These are phyloP conservation scores for Piloderma croceum DNA, from an alignment of 768 basidiomycete species.

Conservation along the genomic window DNA sequence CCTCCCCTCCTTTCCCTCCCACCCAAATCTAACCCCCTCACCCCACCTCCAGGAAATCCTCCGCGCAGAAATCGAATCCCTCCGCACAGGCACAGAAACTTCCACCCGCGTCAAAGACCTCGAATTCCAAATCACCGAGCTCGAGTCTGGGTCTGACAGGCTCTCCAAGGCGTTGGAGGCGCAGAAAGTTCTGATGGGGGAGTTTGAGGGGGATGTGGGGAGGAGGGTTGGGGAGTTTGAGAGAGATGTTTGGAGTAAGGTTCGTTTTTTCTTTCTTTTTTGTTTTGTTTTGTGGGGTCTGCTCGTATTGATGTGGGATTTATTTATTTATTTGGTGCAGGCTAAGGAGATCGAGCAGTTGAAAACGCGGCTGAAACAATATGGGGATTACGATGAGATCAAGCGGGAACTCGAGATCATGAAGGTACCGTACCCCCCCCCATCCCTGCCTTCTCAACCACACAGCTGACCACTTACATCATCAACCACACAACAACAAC, in stretches of 20 bases:
- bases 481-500: constrained; percentile 1
- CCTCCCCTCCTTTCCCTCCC: not conserved
- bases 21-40: not conserved
- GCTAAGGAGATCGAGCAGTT: constrained; percentile 62
- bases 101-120: constrained; percentile 66
- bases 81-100: constrained; percentile 71
- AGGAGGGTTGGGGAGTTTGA: constrained; percentile 56
- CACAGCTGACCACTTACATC: not conserved
- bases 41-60: constrained; percentile 67
- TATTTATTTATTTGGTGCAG: constrained; percentile 26
- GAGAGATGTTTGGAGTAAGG: constrained; percentile 56
- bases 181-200: constrained; percentile 46
- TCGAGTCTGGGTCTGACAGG: constrained; percentile 72
- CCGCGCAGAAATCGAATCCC: constrained; percentile 89
- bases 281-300: not conserved
- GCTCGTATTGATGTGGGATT: constrained; percentile 41
- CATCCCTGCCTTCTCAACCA: constrained; percentile 1
- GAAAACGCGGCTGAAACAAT: constrained; percentile 62
- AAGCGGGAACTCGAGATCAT: constrained; percentile 98
- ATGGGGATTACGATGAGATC: constrained; percentile 90
- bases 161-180: constrained; percentile 61
- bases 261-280: constrained; percentile 10
- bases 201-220: constrained; percentile 40
- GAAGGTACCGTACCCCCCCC: constrained; percentile 63
- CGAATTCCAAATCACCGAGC: constrained; percentile 64